Conservation (phyloP, 2,329 filamentous ascomycete genomes). For the Claviceps pazoutovae region DNA sequence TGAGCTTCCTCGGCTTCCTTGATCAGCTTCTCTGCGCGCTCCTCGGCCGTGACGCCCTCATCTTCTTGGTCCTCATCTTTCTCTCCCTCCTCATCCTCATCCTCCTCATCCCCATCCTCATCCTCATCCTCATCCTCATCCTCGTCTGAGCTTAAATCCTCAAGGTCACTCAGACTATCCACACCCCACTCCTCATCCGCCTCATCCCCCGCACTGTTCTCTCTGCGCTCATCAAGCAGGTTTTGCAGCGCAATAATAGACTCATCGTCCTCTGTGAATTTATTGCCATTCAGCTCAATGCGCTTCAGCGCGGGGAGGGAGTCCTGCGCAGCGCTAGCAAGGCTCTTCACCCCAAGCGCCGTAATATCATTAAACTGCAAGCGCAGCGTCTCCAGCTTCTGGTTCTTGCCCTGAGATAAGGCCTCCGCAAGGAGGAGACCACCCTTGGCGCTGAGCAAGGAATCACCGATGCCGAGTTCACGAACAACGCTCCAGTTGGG, state of each 20-base stretch:
- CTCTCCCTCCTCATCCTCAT: conserved; percentile 30
- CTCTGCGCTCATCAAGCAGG: conserved; percentile 64
- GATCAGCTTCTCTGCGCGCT: conserved; percentile 53
- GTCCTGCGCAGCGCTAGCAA: conserved; percentile 54
- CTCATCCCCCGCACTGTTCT: conserved; percentile 50
- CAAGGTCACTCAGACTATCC: conserved; percentile 75
- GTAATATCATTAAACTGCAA: conserved; percentile 95
- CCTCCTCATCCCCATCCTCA: conserved; percentile 36
- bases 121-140: conserved; percentile 56
- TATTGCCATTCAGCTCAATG: conserved; percentile 92
- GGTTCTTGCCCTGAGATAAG: conserved; percentile 61
- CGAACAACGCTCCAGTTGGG: conserved; percentile 59
- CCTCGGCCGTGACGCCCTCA: conserved; percentile 45
- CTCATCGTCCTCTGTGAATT: conserved; percentile 74
- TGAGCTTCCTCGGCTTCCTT: conserved; percentile 60
- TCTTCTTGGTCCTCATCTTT: conserved; percentile 56
- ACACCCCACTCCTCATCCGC: conserved; percentile 69
- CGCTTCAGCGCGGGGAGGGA: conserved; percentile 65
- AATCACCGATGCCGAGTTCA: conserved; percentile 84
- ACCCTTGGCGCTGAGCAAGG: conserved; percentile 66
- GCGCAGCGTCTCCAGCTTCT: conserved; percentile 64
- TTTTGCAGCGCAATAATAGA: conserved; percentile 54
- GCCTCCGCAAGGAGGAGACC: conserved; percentile 59
- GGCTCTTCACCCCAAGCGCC: conserved; percentile 53
- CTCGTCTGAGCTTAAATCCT: conserved; percentile 58